Evolutionary conservation across 768 basidiomycete species (phyloP).

Genomic region (Tulasnella sp.): DNA sequence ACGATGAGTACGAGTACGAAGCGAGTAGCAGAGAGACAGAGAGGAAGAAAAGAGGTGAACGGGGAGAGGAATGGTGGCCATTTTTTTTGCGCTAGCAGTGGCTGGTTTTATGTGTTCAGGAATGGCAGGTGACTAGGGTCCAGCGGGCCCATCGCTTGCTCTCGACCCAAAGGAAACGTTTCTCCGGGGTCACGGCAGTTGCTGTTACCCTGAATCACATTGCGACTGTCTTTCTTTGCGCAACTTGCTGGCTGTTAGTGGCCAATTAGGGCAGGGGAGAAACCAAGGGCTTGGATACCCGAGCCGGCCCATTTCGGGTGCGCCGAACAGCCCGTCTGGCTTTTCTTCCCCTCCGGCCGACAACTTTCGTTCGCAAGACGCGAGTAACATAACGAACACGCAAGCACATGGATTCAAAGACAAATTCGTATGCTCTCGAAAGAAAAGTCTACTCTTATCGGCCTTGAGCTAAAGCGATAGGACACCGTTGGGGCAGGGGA

Average conservation of each 20-base stretch:
- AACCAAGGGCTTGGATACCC: constrained; percentile 7
- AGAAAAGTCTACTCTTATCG: constrained; percentile 2
- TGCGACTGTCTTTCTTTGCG: not conserved
- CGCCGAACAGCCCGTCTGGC: constrained; percentile 4
- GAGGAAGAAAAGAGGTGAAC: not conserved
- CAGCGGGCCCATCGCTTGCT: not conserved
- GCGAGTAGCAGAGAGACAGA: not conserved
- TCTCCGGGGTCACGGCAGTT: constrained; percentile 7
- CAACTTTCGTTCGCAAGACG: not conserved
- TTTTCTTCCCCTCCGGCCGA: constrained; percentile 2
- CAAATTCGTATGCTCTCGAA: not conserved
- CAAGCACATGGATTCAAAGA: not conserved
- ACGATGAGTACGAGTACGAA: not conserved
- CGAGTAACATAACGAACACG: not conserved
- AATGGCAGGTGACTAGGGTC: constrained; percentile 11
- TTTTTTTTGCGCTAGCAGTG: not conserved
- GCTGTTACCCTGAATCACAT: constrained; percentile 13
- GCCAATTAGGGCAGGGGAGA: not conserved
- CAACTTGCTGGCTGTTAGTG: not conserved
- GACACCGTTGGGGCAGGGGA: not conserved
- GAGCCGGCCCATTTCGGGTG: constrained; percentile 8
- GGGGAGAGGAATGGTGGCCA: not conserved
- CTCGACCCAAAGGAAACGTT: not conserved
- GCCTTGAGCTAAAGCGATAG: not conserved
- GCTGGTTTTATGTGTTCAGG: constrained; percentile 13